Evolutionary conservation across 257 asterid genomes (phyloP), one percentile per base, ranked within the genome.

Genomic region (Capsicum chinense): DNA sequence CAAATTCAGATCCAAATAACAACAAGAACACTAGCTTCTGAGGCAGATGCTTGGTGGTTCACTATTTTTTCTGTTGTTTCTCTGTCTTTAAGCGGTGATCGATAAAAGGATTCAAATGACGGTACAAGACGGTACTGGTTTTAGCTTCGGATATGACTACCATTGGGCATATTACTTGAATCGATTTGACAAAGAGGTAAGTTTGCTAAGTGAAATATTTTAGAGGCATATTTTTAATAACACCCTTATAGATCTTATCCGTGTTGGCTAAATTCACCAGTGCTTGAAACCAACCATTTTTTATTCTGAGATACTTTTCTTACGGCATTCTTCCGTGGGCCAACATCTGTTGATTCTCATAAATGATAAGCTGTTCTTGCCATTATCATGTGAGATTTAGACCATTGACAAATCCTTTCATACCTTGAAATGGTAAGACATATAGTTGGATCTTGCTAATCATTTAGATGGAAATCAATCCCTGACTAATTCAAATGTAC

Each of bases 131-230:
- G 33, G 33, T 26, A 26, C 33, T 26, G 33, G 33, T 26, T 26
- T 95, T 85, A 95, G 99, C 93, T 95, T 93, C 89, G 99, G 99
- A 9, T 91, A 86, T 89, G 99, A 95, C 89, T 26, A 26, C 26
- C 26, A 26, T 26, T 26, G 26, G 26, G 92, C 87, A 79, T 92
- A 91, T 83, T 87, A 89, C 83, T 54, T 85, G 83, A 85, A 62
- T 80, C 90, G 86, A 80, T 89, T 94, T 85, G 95, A 95, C 88
- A 88, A 86, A 83, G 90, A 95, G 97, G 99, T 94, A 87, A 56
- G 79, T 83, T 78, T 78, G 7, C 60, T 13, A 56, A 17, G 50
- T 78, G 39, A 47, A 15, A 12, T 73, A 12, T 50, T 48, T 54
- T 81, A 50, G 44, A 64, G 14, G 59, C 62, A 60, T 11, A 6